Conservation (phyloP, 495 filamentous ascomycete genomes). For the Sporormia fimetaria region DNA sequence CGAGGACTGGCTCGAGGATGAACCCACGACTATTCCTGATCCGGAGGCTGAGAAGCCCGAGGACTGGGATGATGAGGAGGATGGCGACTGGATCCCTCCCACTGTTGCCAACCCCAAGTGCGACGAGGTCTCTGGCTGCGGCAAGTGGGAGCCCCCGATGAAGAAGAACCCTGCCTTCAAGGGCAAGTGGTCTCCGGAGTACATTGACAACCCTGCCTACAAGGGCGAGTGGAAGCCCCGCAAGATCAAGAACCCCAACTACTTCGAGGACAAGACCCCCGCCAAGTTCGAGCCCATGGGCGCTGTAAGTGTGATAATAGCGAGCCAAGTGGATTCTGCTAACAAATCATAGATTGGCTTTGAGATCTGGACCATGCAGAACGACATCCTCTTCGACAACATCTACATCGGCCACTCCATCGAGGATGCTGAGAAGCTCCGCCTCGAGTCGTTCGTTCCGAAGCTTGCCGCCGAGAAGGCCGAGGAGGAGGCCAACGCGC, state of each 20-base stretch:
- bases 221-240: constrained; percentile 90
- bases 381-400: constrained; percentile 98
- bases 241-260: constrained; percentile 95
- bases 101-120: constrained; percentile 94
- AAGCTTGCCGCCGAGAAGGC: constrained; percentile 79
- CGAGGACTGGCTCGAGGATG: constrained; percentile 92
- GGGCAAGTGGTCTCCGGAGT: constrained; percentile 92
- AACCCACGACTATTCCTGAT: constrained; percentile 76
- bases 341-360: constrained; percentile 62
- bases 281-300: constrained; percentile 97
- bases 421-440: constrained; percentile 82
- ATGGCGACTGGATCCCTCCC: constrained; percentile 97
- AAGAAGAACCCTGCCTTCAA: constrained; percentile 97
- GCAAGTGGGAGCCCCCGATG: constrained; percentile 82
- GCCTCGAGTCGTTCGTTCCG: constrained; percentile 83
- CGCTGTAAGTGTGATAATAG: constrained; percentile 52
- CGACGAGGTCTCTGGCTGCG: constrained; percentile 84
- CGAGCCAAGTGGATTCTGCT: constrained; percentile 5
- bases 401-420: constrained; percentile 98
- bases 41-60: constrained; percentile 97
- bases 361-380: constrained; percentile 99
- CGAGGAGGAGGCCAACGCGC: constrained; percentile 71
- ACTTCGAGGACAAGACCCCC: constrained; percentile 95
- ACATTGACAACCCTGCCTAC: constrained; percentile 97
- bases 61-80: constrained; percentile 99